Evolutionary conservation across 352 stramenopile genomes (phyloP), one percentile per base, ranked within the genome.

Genomic region (Poterioochromonas sp.): DNA sequence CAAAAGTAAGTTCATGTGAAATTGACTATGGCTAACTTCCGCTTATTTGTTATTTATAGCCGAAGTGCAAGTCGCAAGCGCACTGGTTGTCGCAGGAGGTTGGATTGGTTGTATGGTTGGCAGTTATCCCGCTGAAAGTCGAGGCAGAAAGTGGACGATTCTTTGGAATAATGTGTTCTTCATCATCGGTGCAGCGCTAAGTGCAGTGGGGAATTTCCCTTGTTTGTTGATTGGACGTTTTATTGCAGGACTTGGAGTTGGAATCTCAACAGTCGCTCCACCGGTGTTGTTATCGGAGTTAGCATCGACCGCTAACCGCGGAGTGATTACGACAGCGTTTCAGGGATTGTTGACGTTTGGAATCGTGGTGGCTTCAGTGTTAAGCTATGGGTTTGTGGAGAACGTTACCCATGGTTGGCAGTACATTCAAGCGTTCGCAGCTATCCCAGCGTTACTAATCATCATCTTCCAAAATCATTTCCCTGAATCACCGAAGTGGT

Each of bases 401-500:
- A 87, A 90, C 53, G 87, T 94, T 32, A 84, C 86, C 0, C 90
- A 88, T 15, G 90, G 90, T 0, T 95, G 90, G 90, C 84, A 88
- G 79, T 88, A 82, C 47, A 80, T 87, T 20, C 79, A 85, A 29
- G 73, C 62, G 22, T 80, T 77, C 41, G 15, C 5, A 40, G 68
- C 68, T 37, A n/a, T 76, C 11, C 88, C 88, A 8, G 86, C 88
- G 0, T 43, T 88, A 15, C 15, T 90, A 39, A 88, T 91, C 79
- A 85, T 89, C 44, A 32, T 89, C 39, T 80, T 86, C 34, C 81
- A 86, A 54, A 79, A 79, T n/a, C 85, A 87, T 40, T 84, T 95
- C 41, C 88, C 90, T 0, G 89, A 95, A 81, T 93, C 88, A 84
- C 89, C 89, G 34, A 92, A 87, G 82, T 95, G 90, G 90, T 82